Conservation (phyloP, 257 asterid genomes). For the Solanum rostratum region DNA sequence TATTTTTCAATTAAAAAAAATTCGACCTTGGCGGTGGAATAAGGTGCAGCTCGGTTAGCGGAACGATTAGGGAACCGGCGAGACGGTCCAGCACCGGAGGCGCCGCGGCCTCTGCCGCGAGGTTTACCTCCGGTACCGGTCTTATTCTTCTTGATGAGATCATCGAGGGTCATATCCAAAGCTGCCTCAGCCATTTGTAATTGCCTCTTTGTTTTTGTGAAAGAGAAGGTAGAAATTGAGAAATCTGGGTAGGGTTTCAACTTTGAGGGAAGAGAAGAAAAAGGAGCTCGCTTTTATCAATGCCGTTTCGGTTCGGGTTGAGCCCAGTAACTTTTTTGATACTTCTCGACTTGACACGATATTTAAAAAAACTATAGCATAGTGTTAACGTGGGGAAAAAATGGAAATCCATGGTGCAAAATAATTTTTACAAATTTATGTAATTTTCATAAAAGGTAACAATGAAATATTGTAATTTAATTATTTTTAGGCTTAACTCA, state of each 20-base stretch:
- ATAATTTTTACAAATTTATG: no score
- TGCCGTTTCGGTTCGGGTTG: not conserved
- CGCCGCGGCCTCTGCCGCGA: constrained; percentile 45
- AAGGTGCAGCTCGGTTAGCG: constrained; percentile 59
- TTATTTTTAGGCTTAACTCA: no score
- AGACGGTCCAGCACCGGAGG: constrained; percentile 61
- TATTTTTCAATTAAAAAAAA: not conserved
- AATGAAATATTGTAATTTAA: no score
- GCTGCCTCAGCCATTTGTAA: constrained; percentile 71
- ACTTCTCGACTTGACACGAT: no score
- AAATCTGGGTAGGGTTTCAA: not conserved
- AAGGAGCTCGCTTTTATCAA: not conserved
- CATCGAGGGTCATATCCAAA: constrained; percentile 80
- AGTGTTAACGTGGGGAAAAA: no score
- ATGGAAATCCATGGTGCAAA: no score
- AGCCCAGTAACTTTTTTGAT: no score
- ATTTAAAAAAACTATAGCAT: no score
- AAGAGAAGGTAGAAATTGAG: not conserved
- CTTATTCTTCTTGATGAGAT: constrained; percentile 87
- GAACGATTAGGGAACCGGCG: constrained; percentile 62
- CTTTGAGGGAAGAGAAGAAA: not conserved
- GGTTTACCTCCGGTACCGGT: constrained; percentile 24
- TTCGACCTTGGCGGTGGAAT: constrained; percentile 58
- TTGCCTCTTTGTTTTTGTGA: not conserved
- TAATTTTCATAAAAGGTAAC: no score